Conservation (phyloP, 2,329 filamentous ascomycete species). For the Aureobasidium sp. region DNA sequence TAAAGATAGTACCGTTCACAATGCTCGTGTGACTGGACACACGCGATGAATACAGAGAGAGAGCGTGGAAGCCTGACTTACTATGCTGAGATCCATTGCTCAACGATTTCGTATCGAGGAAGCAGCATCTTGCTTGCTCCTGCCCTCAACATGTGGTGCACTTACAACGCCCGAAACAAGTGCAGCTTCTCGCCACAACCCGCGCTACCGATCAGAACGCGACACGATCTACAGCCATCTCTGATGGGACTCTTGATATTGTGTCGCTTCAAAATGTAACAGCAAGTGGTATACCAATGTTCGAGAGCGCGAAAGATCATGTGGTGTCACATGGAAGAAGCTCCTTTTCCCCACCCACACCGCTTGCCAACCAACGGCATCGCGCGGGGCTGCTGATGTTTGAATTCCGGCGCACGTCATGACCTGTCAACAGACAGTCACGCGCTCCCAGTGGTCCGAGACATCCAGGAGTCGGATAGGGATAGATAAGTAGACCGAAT, state of each 20-base stretch:
- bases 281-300: background rate
- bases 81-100: background rate
- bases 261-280: background rate
- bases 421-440: background rate
- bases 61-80: background rate
- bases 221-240: background rate
- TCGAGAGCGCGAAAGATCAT: background rate
- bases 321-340: slow-evolving; percentile 2
- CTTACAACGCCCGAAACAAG: background rate
- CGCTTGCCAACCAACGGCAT: slow-evolving; percentile 3
- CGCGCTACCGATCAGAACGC: background rate
- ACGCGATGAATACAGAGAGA: background rate
- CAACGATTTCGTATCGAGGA: background rate
- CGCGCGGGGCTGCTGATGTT: background rate
- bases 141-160: background rate
- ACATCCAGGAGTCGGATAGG: background rate
- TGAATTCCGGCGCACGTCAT: background rate
- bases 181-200: background rate
- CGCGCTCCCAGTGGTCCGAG: background rate
- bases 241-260: background rate
- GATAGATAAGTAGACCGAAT: background rate
- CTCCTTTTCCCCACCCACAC: background rate
- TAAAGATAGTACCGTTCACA: background rate
- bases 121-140: background rate
- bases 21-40: background rate